Evolutionary conservation across 2,329 filamentous ascomycete species (phyloP).

Genomic region (Ustulina deusta): DNA sequence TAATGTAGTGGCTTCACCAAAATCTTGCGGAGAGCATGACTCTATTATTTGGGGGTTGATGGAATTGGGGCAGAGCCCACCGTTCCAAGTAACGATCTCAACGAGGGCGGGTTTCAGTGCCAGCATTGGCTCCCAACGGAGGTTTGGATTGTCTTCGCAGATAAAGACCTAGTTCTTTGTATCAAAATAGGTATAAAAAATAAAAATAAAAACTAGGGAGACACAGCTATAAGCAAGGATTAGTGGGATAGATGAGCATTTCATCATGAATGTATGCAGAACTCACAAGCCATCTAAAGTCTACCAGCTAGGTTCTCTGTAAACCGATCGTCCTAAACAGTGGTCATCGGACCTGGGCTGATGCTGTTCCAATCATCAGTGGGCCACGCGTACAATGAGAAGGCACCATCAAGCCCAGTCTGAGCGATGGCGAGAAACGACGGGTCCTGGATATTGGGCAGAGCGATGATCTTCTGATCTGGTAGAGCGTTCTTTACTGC

Average conservation of each 20-base stretch:
- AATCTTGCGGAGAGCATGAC: conserved; percentile 10
- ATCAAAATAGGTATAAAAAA: conserved; percentile 34
- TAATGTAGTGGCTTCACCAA: conserved; percentile 27
- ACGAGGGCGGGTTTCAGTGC: conserved; percentile 25
- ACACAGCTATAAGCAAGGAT: conserved; percentile 16
- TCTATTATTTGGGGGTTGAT: too few relatives aligned
- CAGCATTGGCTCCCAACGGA: conserved; percentile 34
- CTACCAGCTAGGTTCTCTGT: conserved; percentile 26
- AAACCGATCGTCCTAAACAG: conserved; percentile 31
- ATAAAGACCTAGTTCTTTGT: conserved; percentile 37
- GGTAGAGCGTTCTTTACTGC: conserved; percentile 30
- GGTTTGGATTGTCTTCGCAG: conserved; percentile 29
- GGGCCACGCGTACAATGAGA: conserved; percentile 37
- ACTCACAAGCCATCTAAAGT: conserved; percentile 36
- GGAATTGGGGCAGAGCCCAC: not conserved
- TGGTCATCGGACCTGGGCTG: conserved; percentile 33
- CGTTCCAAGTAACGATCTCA: conserved; percentile 36
- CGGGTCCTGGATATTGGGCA: conserved; percentile 36
- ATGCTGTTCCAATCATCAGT: conserved; percentile 35
- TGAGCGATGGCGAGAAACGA: conserved; percentile 29
- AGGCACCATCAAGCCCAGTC: conserved; percentile 34
- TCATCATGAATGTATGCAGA: too few relatives aligned
- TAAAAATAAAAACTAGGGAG: conserved; percentile 36
- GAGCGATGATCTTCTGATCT: conserved; percentile 31
- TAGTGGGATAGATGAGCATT: not conserved